Conservation (phyloP, 2,329 filamentous ascomycete species). For the Neofusicoccum sp. region DNA sequence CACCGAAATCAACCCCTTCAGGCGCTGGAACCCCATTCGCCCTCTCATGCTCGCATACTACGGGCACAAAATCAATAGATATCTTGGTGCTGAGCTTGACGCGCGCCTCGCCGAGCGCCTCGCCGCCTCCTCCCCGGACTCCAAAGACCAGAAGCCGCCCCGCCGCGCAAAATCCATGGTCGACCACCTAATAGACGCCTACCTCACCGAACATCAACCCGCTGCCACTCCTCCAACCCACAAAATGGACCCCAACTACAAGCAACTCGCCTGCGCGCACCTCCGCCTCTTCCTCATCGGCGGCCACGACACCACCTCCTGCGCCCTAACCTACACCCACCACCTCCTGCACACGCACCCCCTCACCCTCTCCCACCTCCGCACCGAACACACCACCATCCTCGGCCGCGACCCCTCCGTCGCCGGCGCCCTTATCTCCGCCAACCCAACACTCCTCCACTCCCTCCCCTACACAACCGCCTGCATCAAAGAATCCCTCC, state of each 20-base stretch:
- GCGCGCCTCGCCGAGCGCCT: constrained; percentile 20
- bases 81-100: constrained; percentile 21
- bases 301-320: constrained; percentile 43
- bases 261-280: constrained; percentile 15
- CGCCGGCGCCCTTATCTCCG: neutral
- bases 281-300: constrained; percentile 44
- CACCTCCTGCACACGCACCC: neutral
- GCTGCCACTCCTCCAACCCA: constrained; percentile 22
- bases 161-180: neutral
- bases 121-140: neutral
- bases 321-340: constrained; percentile 18
- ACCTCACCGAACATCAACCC: constrained; percentile 26
- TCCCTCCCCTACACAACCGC: constrained; percentile 53
- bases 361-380: constrained; percentile 25
- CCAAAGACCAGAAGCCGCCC: neutral
- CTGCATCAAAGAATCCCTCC: constrained; percentile 54
- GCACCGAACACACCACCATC: constrained; percentile 53
- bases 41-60: constrained; percentile 31
- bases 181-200: constrained; percentile 17
- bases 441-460: constrained; percentile 41
- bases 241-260: constrained; percentile 24
- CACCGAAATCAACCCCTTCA: neutral
- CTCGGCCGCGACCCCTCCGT: constrained; percentile 35
- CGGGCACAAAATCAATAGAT: constrained; percentile 28
- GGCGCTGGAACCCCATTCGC: constrained; percentile 28